phyloP scores from a whole-genome alignment of 495 filamentous ascomycete genomes.

The Penicillium manginii region DNA sequence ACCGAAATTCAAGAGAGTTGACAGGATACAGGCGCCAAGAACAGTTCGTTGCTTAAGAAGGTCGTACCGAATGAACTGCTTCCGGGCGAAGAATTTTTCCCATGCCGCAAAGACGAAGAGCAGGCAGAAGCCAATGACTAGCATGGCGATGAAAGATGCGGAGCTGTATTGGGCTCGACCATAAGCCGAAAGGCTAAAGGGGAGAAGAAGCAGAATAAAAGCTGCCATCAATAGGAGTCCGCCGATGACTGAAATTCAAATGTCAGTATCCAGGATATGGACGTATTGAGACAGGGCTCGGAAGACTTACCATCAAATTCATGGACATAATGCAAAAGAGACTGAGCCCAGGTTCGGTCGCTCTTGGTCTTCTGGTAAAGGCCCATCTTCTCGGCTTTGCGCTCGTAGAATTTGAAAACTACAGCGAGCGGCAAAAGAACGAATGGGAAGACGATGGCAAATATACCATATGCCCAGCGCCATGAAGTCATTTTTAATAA shows the following conservation, averaged over 20 bases:
- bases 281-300: background rate
- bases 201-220: slow-evolving; percentile 64
- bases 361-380: slow-evolving; percentile 35
- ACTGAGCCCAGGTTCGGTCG: slow-evolving; percentile 45
- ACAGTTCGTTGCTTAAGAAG: slow-evolving; percentile 67
- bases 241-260: slow-evolving; percentile 40
- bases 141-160: slow-evolving; percentile 53
- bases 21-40: slow-evolving; percentile 60
- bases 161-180: slow-evolving; percentile 48
- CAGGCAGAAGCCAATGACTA: slow-evolving; percentile 57
- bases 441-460: slow-evolving; percentile 55
- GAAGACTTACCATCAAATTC: slow-evolving; percentile 53
- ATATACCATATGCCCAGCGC: slow-evolving; percentile 64
- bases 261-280: background rate
- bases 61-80: slow-evolving; percentile 60
- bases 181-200: slow-evolving; percentile 56
- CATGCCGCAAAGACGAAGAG: slow-evolving; percentile 58
- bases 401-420: slow-evolving; percentile 55
- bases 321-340: slow-evolving; percentile 52
- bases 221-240: slow-evolving; percentile 57
- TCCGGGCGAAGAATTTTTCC: slow-evolving; percentile 56
- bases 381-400: slow-evolving; percentile 53
- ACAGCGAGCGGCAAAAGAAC: slow-evolving; percentile 51
- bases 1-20: slow-evolving; percentile 56
- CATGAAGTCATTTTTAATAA: slow-evolving; percentile 56